These are phyloP conservation scores for Pythium rhizo-oryzae DNA, from an alignment of 352 stramenopile species.

Conservation along the genomic window DNA sequence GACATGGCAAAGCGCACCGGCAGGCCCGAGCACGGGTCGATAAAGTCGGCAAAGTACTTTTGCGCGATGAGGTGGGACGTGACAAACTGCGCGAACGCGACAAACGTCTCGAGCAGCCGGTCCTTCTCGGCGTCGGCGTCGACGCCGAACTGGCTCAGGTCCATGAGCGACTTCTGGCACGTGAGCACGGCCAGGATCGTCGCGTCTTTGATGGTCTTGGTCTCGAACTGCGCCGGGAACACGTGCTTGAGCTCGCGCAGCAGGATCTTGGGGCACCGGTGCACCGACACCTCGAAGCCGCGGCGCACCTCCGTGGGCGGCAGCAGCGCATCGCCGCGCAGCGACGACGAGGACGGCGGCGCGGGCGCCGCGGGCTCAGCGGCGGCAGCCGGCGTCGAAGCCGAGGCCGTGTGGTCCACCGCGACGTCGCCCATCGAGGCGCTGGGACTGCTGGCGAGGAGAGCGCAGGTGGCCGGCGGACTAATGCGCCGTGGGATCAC, in stretches of 20 bases:
- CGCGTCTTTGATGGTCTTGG: constrained; percentile 35
- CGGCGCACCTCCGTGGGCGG: constrained; percentile 54
- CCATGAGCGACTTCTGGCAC: constrained; percentile 92
- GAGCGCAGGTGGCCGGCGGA: too few species aligned
- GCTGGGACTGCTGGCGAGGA: neutral
- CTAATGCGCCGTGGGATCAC: neutral
- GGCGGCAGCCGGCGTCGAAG: neutral
- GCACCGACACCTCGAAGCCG: constrained; percentile 83
- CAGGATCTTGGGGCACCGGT: constrained; percentile 69
- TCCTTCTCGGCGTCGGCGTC: constrained; percentile 96
- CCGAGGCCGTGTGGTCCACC: neutral
- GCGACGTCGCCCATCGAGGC: neutral
- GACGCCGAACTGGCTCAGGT: constrained; percentile 94
- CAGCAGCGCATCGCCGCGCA: constrained; percentile 46
- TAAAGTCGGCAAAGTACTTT: constrained; percentile 96
- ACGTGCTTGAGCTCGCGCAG: constrained; percentile 82
- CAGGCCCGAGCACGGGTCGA: constrained; percentile 97
- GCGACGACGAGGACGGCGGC: constrained; percentile 6
- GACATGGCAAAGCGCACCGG: constrained; percentile 53
- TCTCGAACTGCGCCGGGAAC: constrained; percentile 63
- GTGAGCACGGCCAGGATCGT: constrained; percentile 91
- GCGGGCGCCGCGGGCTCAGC: neutral
- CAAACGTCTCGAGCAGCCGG: constrained; percentile 95
- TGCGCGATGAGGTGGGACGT: constrained; percentile 70
- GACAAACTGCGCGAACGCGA: constrained; percentile 91